Percentiles rank a stretch among this genome's conserved stretches.
These are phyloP conservation scores for Aspergillus jensenii DNA, from an alignment of 2,329 filamentous ascomycete genomes.

Conservation along the genomic window DNA sequence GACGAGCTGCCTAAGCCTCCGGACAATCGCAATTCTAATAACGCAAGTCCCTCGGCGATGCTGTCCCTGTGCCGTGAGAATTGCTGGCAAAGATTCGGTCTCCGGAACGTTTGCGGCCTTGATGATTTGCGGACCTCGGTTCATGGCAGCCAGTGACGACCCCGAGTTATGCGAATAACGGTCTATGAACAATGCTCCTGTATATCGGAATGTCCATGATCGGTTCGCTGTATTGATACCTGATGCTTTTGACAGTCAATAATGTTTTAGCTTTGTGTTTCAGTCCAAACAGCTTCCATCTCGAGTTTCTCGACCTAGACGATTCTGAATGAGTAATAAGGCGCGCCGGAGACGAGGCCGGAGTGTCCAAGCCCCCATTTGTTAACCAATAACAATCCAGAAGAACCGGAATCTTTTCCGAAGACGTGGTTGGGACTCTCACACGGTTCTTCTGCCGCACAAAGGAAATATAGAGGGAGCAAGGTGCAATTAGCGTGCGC, in stretches of 20 bases:
- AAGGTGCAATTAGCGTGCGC: neutral
- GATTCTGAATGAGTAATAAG: constrained; percentile 6
- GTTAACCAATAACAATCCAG: neutral
- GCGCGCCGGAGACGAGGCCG: neutral
- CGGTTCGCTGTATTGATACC: neutral
- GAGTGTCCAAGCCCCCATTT: neutral
- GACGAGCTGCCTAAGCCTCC: neutral
- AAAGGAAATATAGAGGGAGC: neutral
- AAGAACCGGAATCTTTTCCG: constrained; percentile 6
- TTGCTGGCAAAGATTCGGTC: neutral
- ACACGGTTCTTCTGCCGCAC: neutral
- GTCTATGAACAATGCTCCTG: neutral
- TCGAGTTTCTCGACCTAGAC: neutral
- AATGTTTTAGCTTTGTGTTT: neutral
- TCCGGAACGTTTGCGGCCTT: neutral
- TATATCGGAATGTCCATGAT: neutral
- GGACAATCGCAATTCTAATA: constrained; percentile 3
- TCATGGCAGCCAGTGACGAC: neutral
- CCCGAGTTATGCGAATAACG: neutral
- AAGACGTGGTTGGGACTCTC: neutral
- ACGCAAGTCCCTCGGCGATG: neutral
- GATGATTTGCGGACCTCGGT: constrained; percentile 2
- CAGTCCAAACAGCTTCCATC: neutral
- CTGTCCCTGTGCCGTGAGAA: neutral
- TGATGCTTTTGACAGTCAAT: neutral